Conservation (phyloP, 352 stramenopile genomes). For the Blastocystis sp. region DNA sequence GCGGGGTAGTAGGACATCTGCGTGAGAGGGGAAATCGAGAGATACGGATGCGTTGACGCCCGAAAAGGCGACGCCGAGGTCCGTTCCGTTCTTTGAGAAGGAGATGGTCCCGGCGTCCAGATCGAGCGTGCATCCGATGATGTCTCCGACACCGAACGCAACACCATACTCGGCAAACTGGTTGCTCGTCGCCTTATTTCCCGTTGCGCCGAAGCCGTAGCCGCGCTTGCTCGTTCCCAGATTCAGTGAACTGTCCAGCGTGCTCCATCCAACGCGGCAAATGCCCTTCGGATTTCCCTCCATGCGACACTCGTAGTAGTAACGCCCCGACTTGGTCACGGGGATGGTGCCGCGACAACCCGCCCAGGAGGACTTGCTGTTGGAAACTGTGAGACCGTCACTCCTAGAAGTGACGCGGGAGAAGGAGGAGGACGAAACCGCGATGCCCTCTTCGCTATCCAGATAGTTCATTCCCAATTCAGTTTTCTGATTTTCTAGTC, state of each 20-base stretch:
- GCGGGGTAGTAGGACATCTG: slow-evolving; percentile 62
- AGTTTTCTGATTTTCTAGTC: background rate
- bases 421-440: background rate
- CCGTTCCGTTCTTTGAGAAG: slow-evolving; percentile 76
- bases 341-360: slow-evolving; percentile 27
- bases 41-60: background rate
- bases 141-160: slow-evolving; percentile 72
- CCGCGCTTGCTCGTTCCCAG: slow-evolving; percentile 72
- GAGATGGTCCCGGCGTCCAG: slow-evolving; percentile 60
- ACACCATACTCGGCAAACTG: slow-evolving; percentile 75
- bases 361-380: background rate
- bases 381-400: slow-evolving; percentile 31
- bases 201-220: slow-evolving; percentile 80
- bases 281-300: slow-evolving; percentile 56
- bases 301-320: slow-evolving; percentile 55
- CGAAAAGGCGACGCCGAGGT: slow-evolving; percentile 71
- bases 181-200: slow-evolving; percentile 75
- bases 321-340: slow-evolving; percentile 51
- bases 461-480: slow-evolving; percentile 40
- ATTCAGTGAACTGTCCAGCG: slow-evolving; percentile 59
- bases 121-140: slow-evolving; percentile 63
- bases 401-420: background rate
- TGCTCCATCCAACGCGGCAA: slow-evolving; percentile 63
- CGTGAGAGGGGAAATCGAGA: too few species aligned
- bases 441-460: slow-evolving; percentile 51